Evolutionary conservation across 768 basidiomycete species (phyloP), one percentile per base, ranked within the genome.

Genomic region (Amanita jacksonii): DNA sequence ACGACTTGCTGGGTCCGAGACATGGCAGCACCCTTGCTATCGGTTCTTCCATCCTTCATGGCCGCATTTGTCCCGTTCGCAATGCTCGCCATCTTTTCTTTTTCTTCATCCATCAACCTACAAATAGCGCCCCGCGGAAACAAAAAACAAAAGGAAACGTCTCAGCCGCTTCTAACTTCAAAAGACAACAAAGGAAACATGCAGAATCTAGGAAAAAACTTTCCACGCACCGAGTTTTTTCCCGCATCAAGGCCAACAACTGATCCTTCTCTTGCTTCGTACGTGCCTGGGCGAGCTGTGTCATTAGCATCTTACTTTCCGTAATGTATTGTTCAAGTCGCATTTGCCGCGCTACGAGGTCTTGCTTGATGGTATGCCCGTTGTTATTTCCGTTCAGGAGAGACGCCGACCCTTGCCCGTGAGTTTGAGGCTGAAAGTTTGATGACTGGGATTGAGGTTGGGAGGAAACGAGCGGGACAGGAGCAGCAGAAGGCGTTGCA

Each of bases 281-380:
- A 45, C 57, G 61, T 27, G 75, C 72, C 27, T 54, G 53, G n/a
- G 57, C 46, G 23, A 78, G 60, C 51, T 66, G 61, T 5, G 54
- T 62, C 69, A 79, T 76, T 30, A 80, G 56, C 22, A 50, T 38
- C 59, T 75, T 77, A 51, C 63, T 76, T 51, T 76, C 69, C 25
- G 70, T 58, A 34, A 80, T 76, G 35, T 76, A 69, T 36, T 67
- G 58, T 46, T 76, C 70, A 19, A 78, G 59, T 9, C 65, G 63
- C 28, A 58, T 62, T 47, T 74, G 71, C 55, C 70, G 72, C 7
- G 66, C 69, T 10, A 69, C 73, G 8, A 78, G 58, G 45, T 66
- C 65, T 15, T 54, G 46, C 41, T 52, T 60, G 31, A 45, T 45
- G n/a, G n/a, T n/a, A n/a, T n/a, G n/a, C n/a, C n/a, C 33, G 33